Percentiles rank a stretch among this genome's conserved stretches.
phyloP scores from a whole-genome alignment of 495 filamentous ascomycete species.

The Talaromyces adpressus region DNA sequence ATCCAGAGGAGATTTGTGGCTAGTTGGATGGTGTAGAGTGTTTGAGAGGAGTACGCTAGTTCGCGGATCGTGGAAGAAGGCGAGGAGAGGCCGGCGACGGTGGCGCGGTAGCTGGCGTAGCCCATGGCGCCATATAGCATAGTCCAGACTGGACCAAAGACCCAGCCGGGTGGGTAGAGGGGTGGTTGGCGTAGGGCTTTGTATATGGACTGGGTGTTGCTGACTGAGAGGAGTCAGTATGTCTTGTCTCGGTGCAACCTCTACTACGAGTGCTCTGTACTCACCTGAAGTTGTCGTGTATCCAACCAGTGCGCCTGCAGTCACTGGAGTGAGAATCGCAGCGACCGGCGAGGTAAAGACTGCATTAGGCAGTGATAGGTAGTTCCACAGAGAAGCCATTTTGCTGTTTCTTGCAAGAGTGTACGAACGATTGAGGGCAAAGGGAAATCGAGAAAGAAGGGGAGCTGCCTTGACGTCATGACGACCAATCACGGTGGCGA shows the following conservation, averaged over 20 bases:
- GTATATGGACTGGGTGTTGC: conserved; percentile 56
- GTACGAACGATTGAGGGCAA: no score
- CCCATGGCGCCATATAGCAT: conserved; percentile 83
- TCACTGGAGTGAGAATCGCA: conserved; percentile 26
- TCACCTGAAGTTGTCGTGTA: conserved; percentile 26
- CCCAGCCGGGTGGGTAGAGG: conserved; percentile 64
- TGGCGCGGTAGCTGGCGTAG: conserved; percentile 71
- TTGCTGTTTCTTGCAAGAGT: neutral
- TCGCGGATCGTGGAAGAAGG: conserved; percentile 22
- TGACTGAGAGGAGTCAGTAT: conserved; percentile 28
- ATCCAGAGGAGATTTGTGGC: conserved; percentile 83
- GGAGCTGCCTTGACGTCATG: neutral
- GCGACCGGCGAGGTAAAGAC: conserved; percentile 29
- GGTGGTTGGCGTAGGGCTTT: conserved; percentile 69
- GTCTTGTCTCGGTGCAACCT: neutral
- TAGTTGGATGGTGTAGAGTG: conserved; percentile 78
- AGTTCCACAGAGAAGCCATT: conserved; percentile 7
- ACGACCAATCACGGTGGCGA: neutral
- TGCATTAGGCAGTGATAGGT: conserved; percentile 22
- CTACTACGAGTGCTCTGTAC: neutral
- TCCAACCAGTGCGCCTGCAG: conserved; percentile 22
- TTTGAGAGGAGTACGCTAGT: conserved; percentile 27
- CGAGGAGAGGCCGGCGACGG: conserved; percentile 49
- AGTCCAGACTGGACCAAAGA: conserved; percentile 86
- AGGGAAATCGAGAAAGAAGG: neutral